A percentile compares a stretch with the other conserved stretches of the same genome.
Conservation (phyloP, 371 early-diverging fungal species). For the Conidiobolus incongruus region DNA sequence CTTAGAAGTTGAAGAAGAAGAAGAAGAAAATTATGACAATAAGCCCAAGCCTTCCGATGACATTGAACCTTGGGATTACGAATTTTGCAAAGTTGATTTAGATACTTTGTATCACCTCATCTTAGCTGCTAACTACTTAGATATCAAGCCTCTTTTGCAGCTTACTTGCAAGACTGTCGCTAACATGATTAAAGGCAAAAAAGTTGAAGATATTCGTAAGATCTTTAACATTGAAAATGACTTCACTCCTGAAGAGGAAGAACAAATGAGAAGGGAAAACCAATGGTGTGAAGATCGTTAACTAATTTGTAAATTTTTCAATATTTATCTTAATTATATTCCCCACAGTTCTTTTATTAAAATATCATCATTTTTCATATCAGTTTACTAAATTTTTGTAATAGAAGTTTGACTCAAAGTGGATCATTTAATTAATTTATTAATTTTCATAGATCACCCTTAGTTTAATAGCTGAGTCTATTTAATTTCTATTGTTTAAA, state of each 20-base stretch:
- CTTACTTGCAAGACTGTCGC: constrained; percentile 92
- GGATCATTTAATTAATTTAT: too few relatives aligned
- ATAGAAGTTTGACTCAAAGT: too few relatives aligned
- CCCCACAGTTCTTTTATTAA: too few relatives aligned
- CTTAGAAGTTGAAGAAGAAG: constrained; percentile 15
- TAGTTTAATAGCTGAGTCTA: too few relatives aligned
- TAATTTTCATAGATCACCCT: too few relatives aligned
- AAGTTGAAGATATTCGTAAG: constrained; percentile 81
- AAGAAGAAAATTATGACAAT: constrained; percentile 20
- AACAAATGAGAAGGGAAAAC: constrained; percentile 93
- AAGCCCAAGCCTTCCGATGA: constrained; percentile 34
- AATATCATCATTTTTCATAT: too few relatives aligned
- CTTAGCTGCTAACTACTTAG: constrained; percentile 85
- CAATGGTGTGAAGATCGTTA: constrained; percentile 73
- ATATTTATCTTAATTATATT: too few relatives aligned
- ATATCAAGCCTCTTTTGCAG: constrained; percentile 72
- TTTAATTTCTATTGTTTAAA: too few relatives aligned
- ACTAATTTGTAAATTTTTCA: too few relatives aligned
- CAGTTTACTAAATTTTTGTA: too few relatives aligned
- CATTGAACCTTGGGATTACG: constrained; percentile 62
- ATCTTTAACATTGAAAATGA: constrained; percentile 87
- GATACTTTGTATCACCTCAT: constrained; percentile 56
- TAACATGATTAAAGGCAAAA: constrained; percentile 87
- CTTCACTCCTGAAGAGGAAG: constrained; percentile 92
- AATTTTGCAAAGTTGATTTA: constrained; percentile 55